A percentile compares a stretch with the other conserved stretches of the same genome.
These are phyloP conservation scores for Lentinus tigrinus DNA, from an alignment of 768 basidiomycete genomes.

Conservation along the genomic window DNA sequence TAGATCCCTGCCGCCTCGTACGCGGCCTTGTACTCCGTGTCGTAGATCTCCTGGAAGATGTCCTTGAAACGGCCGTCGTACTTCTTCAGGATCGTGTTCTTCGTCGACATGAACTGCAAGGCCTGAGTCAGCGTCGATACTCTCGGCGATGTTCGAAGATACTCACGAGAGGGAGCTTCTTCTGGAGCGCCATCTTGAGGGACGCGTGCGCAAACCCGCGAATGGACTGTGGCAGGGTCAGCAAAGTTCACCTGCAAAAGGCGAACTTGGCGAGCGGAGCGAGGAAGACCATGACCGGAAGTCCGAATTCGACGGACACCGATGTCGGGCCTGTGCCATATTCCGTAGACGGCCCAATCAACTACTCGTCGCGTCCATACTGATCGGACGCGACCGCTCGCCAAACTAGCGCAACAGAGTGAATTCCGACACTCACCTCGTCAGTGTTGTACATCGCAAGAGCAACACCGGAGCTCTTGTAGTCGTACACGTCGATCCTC, in stretches of 20 bases:
- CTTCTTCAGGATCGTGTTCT: conserved; percentile 96
- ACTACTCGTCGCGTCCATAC: no score
- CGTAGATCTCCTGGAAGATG: conserved; percentile 97
- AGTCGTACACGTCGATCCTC: conserved; percentile 85
- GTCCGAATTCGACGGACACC: no score
- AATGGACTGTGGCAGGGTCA: conserved; percentile 60
- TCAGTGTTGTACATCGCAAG: conserved; percentile 99
- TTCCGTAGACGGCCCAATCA: no score
- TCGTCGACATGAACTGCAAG: conserved; percentile 89
- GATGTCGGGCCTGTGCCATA: no score
- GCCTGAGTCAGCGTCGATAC: not conserved
- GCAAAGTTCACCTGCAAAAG: no score
- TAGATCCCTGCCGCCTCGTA: conserved; percentile 75
- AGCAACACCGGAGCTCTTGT: conserved; percentile 89
- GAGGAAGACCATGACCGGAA: no score
- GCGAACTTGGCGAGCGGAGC: no score
- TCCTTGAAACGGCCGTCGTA: conserved; percentile 99
- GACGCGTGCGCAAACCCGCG: conserved; percentile 94
- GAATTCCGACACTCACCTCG: conserved; percentile 49
- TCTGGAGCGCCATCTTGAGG: conserved; percentile 91
- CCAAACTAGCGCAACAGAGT: no score
- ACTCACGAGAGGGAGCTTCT: conserved; percentile 74
- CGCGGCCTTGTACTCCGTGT: conserved; percentile 67
- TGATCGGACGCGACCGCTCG: not conserved
- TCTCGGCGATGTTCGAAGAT: not conserved